Base-by-base conservation (phyloP, 2,329 filamentous ascomycete species). In the Daldinia sp. region DNA sequence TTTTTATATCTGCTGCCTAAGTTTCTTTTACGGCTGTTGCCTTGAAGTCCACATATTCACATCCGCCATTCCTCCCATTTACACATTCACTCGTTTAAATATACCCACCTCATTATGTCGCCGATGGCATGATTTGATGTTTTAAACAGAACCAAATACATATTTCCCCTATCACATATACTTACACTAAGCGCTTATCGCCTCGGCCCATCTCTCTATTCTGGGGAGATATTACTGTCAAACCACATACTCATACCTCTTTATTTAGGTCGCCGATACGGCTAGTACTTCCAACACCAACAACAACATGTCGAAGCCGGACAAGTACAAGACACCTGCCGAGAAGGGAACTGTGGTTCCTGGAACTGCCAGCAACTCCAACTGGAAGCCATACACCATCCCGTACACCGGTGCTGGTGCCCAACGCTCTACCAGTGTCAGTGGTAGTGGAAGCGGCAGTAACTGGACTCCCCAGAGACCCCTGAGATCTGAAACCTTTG, bases 361-460 rank as follows among this genome's bases (percentile, higher is more conserved):
- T 30, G 53, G 32, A 48, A 66, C 59, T 34, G 29, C 48, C 29
- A 43, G 51, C 30, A 47, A 43, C 34, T 35, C 29, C 4, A 58
- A 58, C n/a, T 68, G 67, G 43, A 70, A 66, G 37, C 72, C 71
- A 1, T 72, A 73, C 58, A 73, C 71, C 11, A 66, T 70, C 13
- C 71, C 72, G 17, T 73, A 73, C 63, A 72, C 68, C 7, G 70
- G 71, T 15, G 61, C 62, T 5, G 65, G 70, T 11, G 64, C 70
- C n/a, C 47, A 69, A 32, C 69, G 62, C 48, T 67, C 59, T 4
- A 61, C 58, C 17, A 51, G n/a, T n/a, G n/a, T n/a, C n/a, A n/a
- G n/a, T n/a, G n/a, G n/a, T n/a, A n/a, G n/a, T n/a, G n/a, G n/a
- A n/a, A n/a, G 66, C 10, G 68, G 66, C 19, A 10, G 7, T 32